Evolutionary conservation across 352 stramenopile genomes (phyloP), one percentile per base, ranked within the genome.

Genomic region (Peronospora farinosa): DNA sequence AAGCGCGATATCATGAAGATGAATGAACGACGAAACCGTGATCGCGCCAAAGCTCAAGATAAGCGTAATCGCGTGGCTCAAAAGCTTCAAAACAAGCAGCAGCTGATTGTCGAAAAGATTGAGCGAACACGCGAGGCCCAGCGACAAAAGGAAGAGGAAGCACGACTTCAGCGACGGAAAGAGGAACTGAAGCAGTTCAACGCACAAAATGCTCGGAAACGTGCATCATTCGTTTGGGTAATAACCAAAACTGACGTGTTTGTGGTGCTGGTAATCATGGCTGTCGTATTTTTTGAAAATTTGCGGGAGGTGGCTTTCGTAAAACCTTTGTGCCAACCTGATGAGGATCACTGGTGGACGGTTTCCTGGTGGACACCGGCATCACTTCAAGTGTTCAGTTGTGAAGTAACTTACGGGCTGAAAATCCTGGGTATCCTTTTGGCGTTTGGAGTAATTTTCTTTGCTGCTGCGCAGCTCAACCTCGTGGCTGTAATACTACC

Each of bases 1-100:
- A 78, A 85, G 43, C 71, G 74, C 5, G 78, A 90, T 32, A 63
- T 90, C 4, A 74, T 79, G 46, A 90, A 90, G 43, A 85, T 90
- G 76, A 76, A 84, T 17, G 78, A 86, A 30, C 71, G 77, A 31
- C 58, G 78, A 2, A 67, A 65, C 5, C 78, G 76, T 13, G 76
- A 90, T 49, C 72, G 67, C 1, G 43, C 57, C 0, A 86, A 88
- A 53, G 60, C 77, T 13, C 46, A 69, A 0, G 72, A 84, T 9
- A 86, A 86, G 38, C 70, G 73, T 9, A 65, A 85, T 36, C 76
- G 76, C 7, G 70, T 86, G 56, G 45, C 55, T 21, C 65, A 76
- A 0, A 90, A 88, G 48, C 85, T 90, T 40, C 65, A 74, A 6
- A 52, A 78, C 19, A 86, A 86, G 53, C 74, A 86, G 46, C 67